phyloP scores from a whole-genome alignment of 208 protist species.

The Crithidia sp. region DNA sequence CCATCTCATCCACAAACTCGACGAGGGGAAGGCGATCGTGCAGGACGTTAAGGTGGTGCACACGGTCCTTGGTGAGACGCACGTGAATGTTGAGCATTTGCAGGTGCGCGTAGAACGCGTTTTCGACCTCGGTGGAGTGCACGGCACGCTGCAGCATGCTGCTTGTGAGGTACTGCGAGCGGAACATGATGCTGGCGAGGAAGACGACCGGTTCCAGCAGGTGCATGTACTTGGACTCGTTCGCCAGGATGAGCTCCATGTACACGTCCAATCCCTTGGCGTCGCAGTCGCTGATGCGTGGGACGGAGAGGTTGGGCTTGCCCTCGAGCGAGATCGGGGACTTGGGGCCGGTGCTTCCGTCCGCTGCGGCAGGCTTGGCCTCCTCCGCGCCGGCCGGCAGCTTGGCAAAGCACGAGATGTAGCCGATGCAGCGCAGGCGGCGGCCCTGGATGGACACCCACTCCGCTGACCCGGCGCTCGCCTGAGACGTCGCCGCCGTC shows the following conservation, averaged over 20 bases:
- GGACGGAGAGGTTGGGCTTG: constrained; percentile 17
- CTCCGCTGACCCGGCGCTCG: constrained; percentile 20
- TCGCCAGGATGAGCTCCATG: constrained; percentile 73
- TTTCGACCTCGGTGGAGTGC: constrained; percentile 60
- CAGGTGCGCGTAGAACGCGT: constrained; percentile 75
- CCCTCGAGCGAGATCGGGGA: constrained; percentile 2
- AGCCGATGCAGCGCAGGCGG: constrained; percentile 69
- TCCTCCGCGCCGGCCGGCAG: neutral
- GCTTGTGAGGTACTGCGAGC: constrained; percentile 84
- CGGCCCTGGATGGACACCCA: constrained; percentile 57
- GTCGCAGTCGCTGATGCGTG: constrained; percentile 24
- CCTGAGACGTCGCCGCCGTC: neutral
- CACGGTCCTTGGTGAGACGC: constrained; percentile 48
- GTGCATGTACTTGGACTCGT: constrained; percentile 55
- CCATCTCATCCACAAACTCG: constrained; percentile 73
- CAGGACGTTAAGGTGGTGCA: constrained; percentile 64
- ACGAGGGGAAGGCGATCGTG: constrained; percentile 75
- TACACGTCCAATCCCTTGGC: constrained; percentile 52
- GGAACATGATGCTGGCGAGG: constrained; percentile 80
- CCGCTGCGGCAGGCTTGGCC: neutral
- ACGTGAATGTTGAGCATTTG: constrained; percentile 76
- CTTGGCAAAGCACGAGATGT: constrained; percentile 57
- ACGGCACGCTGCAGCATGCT: constrained; percentile 68
- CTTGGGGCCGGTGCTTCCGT: neutral
- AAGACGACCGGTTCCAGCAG: constrained; percentile 75